Base-by-base conservation (phyloP, 208 protist genomes). In the Dictyostelium gargantuum region DNA sequence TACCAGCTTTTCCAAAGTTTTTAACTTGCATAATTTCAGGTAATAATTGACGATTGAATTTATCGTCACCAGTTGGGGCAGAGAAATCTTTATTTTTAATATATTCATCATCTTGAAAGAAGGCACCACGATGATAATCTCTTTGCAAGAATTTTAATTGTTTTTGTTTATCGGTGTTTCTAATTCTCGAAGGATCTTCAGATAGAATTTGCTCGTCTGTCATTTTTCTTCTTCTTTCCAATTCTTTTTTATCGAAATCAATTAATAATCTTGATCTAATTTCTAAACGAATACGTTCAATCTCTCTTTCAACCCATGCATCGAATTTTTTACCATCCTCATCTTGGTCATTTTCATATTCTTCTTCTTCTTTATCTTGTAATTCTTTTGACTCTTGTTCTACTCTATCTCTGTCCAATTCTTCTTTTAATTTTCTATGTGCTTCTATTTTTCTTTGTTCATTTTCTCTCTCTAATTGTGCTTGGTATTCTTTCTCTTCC, bases 11-110 rank as follows among this genome's bases (percentile, higher is more conserved):
- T 44, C 91, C 91, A 74, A 94, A 94, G 6, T 94, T 94, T 40
- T 82, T 93, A 19, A 94, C 91, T 79, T 94, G 91, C 56, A 94
- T 75, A 42, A 94, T 77, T 38, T 91, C 52, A 6, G 91, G 91
- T 48, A 94, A 50, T 3, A 73, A 0, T 35, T 72, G 48, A 38
- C 35, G 42, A 58, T 93, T 75, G 29, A 50, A 58, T 48, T 79
- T 79, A 48, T 94, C 91, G 19, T 82, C 54, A 32, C 52, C 56
- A 15, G 91, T 94, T 10, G 91, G 32, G 21, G 2, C 73, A 40
- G 63, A 58, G 19, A 82, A 84, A 40, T 94, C 91, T 21, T 80
- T 81, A n/a, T 80, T 91, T 56, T 86, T 86, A 26, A 77, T 80
- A 38, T 76, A 82, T 42, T 86, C 84, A 32, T 94, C 82, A 21